Base-by-base conservation (phyloP, 1,284 basidiomycete species). In the Ustilago loliicola region DNA sequence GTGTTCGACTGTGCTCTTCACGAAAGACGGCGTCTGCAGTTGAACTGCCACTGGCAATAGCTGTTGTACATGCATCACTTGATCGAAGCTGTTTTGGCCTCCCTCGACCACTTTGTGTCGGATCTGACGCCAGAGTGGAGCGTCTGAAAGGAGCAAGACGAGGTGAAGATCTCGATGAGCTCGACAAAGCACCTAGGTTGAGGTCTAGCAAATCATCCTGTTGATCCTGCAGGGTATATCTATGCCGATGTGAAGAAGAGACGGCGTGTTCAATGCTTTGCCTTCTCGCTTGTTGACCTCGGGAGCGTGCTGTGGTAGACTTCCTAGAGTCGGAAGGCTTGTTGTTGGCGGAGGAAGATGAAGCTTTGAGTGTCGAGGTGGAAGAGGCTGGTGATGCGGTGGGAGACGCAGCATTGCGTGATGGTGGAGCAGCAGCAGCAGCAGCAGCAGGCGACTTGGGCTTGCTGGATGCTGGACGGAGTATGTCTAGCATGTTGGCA, bases 311-410 rank as follows among this genome's bases (percentile, higher is more conserved):
- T 17, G 70, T 52, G 23, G 51, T 27, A 23, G 57, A 25, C 36
- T 38, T 38, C 9, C 36, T 7, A 15, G 36, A 38, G 36, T 38
- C 36, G 15, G 42, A 56, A 11, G 66, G 55, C 54, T 52, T 67
- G 56, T 51, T 55, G 32, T n/a, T 34, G 0, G 66, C n/a, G 21
- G 61, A 59, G 17, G 61, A 60, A 30, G 61, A 70, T 1, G 73
- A 68, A 4, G 74, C 74, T 21, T 66, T 73, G 27, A 78, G 58
- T 7, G 71, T 78, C 9, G 76, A 78, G 27, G 71, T 78, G 27
- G 76, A 78, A 7, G 76, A 78, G 15, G 76, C 76, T 4, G 76
- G 76, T 1, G 76, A 78, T n/a, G 58, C 36, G 25, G 61, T 40
- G 6, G 67, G 71, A 4, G 71, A 67, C 9, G 62, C 51, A 23